Percentiles rank a stretch among this genome's conserved stretches.
Conservation (phyloP, 129 eudicot species). For the Helichrysum umbraculigerum region DNA sequence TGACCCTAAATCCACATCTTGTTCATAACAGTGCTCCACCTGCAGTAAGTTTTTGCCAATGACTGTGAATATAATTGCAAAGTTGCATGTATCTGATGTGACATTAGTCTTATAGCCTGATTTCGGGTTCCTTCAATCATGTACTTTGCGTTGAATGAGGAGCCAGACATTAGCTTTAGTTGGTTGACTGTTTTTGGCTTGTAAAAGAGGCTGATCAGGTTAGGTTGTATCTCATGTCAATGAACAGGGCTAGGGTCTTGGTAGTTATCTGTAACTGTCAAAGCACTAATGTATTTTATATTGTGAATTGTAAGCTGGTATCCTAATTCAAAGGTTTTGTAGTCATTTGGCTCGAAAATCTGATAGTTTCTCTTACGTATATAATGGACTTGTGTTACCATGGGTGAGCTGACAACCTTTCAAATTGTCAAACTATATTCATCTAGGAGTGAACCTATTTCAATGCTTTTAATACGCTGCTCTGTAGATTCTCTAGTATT, state of each 20-base stretch:
- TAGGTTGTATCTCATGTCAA: neutral
- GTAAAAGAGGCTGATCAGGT: neutral
- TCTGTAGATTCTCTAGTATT: neutral
- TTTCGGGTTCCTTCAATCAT: too few species aligned
- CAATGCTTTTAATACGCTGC: neutral
- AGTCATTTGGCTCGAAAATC: neutral
- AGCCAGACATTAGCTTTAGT: neutral
- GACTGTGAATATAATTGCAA: slow-evolving; percentile 10
- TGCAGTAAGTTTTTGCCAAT: slow-evolving; percentile 53
- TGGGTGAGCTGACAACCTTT: slow-evolving; percentile 5
- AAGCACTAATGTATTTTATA: neutral
- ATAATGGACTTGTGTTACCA: neutral
- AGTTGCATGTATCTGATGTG: neutral
- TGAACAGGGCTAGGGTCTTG: neutral
- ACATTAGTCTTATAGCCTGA: too few species aligned
- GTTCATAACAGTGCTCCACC: slow-evolving; percentile 81
- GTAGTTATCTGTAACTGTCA: too few species aligned
- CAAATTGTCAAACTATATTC: neutral
- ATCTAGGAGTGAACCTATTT: neutral
- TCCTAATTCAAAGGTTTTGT: neutral
- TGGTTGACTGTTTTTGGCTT: neutral
- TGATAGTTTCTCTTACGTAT: neutral
- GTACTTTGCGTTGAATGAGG: too few species aligned
- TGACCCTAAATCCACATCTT: slow-evolving; percentile 86
- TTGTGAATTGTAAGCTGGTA: neutral